Percentiles rank a stretch among this genome's conserved stretches.
Evolutionary conservation across 345 rosid species (phyloP).

Genomic region (Citrus maxima): DNA sequence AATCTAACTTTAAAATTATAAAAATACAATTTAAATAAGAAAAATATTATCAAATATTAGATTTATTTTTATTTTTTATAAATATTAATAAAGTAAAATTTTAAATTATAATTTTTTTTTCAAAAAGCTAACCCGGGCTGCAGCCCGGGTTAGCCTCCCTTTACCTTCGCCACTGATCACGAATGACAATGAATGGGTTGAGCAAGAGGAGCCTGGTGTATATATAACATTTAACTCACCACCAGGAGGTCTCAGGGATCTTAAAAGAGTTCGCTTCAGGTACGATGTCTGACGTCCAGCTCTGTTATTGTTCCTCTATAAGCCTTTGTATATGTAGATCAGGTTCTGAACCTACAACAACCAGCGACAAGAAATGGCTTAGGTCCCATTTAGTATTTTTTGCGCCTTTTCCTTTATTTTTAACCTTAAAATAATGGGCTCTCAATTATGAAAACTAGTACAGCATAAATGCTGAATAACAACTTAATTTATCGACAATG

Average conservation of each 20-base stretch:
- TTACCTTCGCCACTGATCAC: conserved; percentile 1
- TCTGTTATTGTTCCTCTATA: not conserved
- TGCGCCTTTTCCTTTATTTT: not conserved
- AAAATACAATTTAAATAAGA: no score
- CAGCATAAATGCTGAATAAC: not conserved
- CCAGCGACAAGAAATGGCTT: not conserved
- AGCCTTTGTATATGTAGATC: not conserved
- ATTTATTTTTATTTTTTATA: no score
- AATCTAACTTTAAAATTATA: no score
- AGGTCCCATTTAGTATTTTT: not conserved
- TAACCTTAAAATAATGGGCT: not conserved
- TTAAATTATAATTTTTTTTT: no score
- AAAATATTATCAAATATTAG: no score
- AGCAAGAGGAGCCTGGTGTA: conserved; percentile 96
- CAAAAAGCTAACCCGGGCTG: no score
- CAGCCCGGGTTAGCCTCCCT: no score
- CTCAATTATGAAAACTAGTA: not conserved
- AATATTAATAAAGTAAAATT: no score
- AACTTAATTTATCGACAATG: not conserved
- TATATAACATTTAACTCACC: conserved; percentile 85
- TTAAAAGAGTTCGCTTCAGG: conserved; percentile 99
- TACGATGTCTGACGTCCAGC: conserved; percentile 20
- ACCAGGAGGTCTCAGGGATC: conserved; percentile 85
- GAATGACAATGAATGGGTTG: conserved; percentile 83
- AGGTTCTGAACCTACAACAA: not conserved